Evolutionary conservation across 2,329 filamentous ascomycete genomes (phyloP).

Genomic region (Colletotrichum lupini): DNA sequence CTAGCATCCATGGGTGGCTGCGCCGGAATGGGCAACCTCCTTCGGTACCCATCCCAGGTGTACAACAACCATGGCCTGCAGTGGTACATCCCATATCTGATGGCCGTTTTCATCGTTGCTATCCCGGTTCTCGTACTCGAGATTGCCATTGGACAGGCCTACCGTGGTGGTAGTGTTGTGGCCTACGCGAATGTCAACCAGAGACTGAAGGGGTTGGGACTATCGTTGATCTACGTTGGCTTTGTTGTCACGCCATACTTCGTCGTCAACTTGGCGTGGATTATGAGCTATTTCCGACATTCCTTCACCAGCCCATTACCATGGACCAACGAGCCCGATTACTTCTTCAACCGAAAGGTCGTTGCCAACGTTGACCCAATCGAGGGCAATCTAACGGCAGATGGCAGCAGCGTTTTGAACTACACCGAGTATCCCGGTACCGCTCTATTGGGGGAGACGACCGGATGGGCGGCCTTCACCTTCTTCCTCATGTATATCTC

Average conservation of each 20-base stretch:
- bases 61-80: conserved; percentile 71
- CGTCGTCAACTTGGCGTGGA: conserved; percentile 67
- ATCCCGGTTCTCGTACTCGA: conserved; percentile 67
- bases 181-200: conserved; percentile 65
- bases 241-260: conserved; percentile 69
- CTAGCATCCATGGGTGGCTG: conserved; percentile 69
- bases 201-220: conserved; percentile 63
- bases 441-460: conserved; percentile 64
- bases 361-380: conserved; percentile 58
- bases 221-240: conserved; percentile 63
- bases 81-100: conserved; percentile 69
- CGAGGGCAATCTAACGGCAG: conserved; percentile 49
- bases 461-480: conserved; percentile 66
- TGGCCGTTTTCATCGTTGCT: conserved; percentile 65
- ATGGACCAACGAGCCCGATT: conserved; percentile 61
- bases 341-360: conserved; percentile 63
- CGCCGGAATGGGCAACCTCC: conserved; percentile 67
- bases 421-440: conserved; percentile 60
- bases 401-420: conserved; percentile 39
- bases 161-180: conserved; percentile 65
- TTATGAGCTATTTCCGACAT: conserved; percentile 68
- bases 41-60: conserved; percentile 67
- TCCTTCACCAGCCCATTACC: conserved; percentile 64
- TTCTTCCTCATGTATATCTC: conserved; percentile 71
- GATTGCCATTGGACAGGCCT: conserved; percentile 77